Base-by-base conservation (phyloP, 2,329 filamentous ascomycete species). In the Beauveria caledonica region DNA sequence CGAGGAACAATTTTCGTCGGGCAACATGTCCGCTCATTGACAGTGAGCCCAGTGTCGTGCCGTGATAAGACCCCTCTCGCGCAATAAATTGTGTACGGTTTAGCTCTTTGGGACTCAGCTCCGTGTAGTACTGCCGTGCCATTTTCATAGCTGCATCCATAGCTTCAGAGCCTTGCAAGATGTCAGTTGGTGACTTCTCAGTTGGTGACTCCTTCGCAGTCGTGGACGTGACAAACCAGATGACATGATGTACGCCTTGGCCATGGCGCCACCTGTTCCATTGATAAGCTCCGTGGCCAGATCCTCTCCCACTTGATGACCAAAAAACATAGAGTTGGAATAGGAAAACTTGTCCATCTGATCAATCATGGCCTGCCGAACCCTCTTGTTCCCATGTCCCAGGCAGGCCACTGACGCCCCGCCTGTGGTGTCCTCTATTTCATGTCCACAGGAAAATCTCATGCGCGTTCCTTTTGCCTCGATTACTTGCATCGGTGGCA, bases 21-120 rank as follows among this genome's bases (percentile, higher is more conserved):
- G 74, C 74, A 9, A 77, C 74, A 69, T 90, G 86, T 5, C 86
- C 86, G 27, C 86, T 81, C 51, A 87, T 76, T 0, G 82, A 80
- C 33, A 91, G 75, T 1, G 86, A 77, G 0, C 87, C 87, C 0
- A 91, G 72, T 0, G 88, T 92, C 4, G 79, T 85, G 9, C 88
- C 89, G 64, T 92, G 89, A 66, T 89, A 92, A 5, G 86, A 89
- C 46, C 84, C 79, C 40, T 80, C 72, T 15, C 88, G 80, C 4
- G 86, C 80, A 66, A 92, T 89, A 70, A 90, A 90, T 11, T 79
- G 76, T 0, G 73, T 78, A n/a, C 88, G 79, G 44, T 78, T 70
- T 1, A 79, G 77, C 64, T 89, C 78, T 0, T 82, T 73, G 0
- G 74, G 71, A 2, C 68, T 63, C 2, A 67, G 61, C 57, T 79